A percentile compares a stretch with the other conserved stretches of the same genome.
Conservation (phyloP, 1,284 basidiomycete genomes). For the Papiliotrema nemorosa region DNA sequence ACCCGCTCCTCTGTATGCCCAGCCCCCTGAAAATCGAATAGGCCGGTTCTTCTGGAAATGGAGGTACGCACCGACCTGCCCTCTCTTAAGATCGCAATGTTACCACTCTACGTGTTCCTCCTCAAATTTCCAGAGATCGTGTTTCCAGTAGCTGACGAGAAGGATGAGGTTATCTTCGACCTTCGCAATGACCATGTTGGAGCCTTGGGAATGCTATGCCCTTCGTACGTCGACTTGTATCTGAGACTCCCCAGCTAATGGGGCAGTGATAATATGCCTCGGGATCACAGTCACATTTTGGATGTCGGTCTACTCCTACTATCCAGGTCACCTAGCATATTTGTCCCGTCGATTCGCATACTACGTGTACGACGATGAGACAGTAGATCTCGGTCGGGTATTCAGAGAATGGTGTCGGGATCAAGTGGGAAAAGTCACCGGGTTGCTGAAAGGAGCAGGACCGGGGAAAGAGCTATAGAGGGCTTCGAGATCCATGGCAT, state of each 20-base stretch:
- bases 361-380: constrained; percentile 49
- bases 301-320: constrained; percentile 46
- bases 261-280: constrained; percentile 32
- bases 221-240: no score
- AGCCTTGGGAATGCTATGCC: constrained; percentile 45
- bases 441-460: background rate
- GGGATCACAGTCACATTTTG: constrained; percentile 44
- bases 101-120: background rate
- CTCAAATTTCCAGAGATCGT: background rate
- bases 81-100: background rate
- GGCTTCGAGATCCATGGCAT: background rate
- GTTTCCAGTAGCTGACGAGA: background rate
- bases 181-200: constrained; percentile 45
- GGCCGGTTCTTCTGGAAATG: constrained; percentile 30
- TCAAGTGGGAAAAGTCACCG: background rate
- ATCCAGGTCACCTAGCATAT: constrained; percentile 45
- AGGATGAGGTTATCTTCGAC: constrained; percentile 43
- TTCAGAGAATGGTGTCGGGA: constrained; percentile 10
- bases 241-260: no score
- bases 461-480: background rate
- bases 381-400: constrained; percentile 5
- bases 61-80: constrained; percentile 14
- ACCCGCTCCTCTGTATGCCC: background rate
- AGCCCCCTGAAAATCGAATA: background rate
- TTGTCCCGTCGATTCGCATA: constrained; percentile 46